Percentiles rank a stretch among this genome's conserved stretches.
phyloP scores from a whole-genome alignment of 257 asterid genomes.

The Nicotiana obtusifolia region DNA sequence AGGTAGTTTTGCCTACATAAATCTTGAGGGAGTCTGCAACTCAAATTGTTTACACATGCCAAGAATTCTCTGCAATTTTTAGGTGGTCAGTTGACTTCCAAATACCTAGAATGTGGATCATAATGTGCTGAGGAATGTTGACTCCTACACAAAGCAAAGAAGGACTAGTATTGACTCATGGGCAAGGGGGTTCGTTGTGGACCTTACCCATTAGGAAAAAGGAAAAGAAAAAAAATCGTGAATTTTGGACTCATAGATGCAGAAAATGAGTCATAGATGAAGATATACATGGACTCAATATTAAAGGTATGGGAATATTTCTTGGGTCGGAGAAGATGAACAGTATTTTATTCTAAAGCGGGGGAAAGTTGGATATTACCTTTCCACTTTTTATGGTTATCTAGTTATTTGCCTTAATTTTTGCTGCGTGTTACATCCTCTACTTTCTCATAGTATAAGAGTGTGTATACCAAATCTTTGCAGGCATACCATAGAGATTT shows the following conservation, averaged over 20 bases:
- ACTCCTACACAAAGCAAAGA: no score
- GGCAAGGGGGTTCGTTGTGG: no score
- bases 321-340: neutral
- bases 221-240: neutral
- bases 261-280: neutral
- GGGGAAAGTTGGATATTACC: neutral
- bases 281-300: neutral
- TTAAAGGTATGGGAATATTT: neutral
- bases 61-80: neutral
- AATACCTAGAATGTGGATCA: neutral
- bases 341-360: neutral
- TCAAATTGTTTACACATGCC: neutral
- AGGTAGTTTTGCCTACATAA: no score
- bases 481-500: conserved; percentile 92
- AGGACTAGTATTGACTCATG: no score
- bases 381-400: neutral
- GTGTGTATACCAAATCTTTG: conserved; percentile 6
- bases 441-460: neutral
- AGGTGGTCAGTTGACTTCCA: neutral
- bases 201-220: no score
- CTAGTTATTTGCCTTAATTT: neutral
- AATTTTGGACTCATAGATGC: neutral
- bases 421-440: neutral
- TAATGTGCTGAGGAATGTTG: neutral
- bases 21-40: neutral